These are phyloP conservation scores for Rosa persica DNA, from an alignment of 306 rosid genomes.

Conservation along the genomic window DNA sequence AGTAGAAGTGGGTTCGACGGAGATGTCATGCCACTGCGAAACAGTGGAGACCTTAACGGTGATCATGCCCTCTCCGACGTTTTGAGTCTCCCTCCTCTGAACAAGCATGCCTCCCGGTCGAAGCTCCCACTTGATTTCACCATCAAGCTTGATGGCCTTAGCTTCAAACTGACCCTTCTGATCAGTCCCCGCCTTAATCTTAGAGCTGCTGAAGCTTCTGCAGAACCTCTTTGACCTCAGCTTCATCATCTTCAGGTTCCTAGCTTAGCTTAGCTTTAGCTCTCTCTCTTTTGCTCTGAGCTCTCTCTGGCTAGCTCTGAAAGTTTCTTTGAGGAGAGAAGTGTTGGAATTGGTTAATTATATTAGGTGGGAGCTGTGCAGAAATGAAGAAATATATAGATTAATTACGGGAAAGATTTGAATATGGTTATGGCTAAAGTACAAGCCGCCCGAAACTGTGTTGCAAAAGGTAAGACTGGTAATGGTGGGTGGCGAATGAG, in stretches of 20 bases:
- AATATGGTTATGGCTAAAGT: constrained; percentile 26
- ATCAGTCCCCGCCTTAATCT: neutral
- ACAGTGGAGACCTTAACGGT: constrained; percentile 80
- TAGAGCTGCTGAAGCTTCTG: constrained; percentile 56
- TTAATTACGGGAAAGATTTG: constrained; percentile 12
- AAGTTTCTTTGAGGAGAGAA: constrained; percentile 1
- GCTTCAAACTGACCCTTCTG: constrained; percentile 26
- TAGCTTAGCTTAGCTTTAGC: neutral
- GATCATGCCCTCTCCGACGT: constrained; percentile 53
- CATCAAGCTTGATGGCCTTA: neutral
- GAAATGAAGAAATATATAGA: neutral
- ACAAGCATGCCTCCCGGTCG: constrained; percentile 99
- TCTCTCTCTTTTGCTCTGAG: neutral
- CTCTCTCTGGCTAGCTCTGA: constrained; percentile 10
- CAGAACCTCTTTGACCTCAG: constrained; percentile 73
- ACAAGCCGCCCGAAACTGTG: constrained; percentile 38
- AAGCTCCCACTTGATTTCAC: constrained; percentile 89
- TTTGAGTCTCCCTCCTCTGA: constrained; percentile 67
- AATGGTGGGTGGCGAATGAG: constrained; percentile 27
- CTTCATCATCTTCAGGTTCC: constrained; percentile 55
- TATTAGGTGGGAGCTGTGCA: constrained; percentile 27
- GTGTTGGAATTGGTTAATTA: constrained; percentile 34
- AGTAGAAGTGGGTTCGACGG: constrained; percentile 74
- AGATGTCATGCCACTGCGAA: constrained; percentile 71
- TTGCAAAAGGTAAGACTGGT: constrained; percentile 26